Percentiles rank a stretch among this genome's conserved stretches.
These are phyloP conservation scores for Pseudocercospora ulei DNA, from an alignment of 2,329 filamentous ascomycete genomes.

Conservation along the genomic window DNA sequence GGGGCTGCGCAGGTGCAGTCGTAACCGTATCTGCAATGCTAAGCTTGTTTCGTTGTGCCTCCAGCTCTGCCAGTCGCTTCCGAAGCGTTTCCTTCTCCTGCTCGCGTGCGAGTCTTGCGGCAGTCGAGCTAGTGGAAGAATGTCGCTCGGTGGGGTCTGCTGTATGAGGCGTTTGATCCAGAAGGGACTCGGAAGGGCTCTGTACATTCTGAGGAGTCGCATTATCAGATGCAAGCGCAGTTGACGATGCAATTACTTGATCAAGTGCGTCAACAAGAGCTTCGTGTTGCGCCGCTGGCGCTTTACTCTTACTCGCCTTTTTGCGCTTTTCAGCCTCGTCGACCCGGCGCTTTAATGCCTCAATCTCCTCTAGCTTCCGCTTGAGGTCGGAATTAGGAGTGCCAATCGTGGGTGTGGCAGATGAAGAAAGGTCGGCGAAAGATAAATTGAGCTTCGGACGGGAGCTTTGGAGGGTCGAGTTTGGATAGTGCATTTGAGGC, in stretches of 20 bases:
- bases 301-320: slow-evolving; percentile 26
- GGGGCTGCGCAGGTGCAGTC: not conserved
- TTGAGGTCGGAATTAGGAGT: slow-evolving; percentile 10
- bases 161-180: not conserved
- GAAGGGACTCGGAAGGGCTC: not conserved
- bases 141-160: not conserved
- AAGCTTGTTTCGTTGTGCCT: slow-evolving; percentile 9
- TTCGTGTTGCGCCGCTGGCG: slow-evolving; percentile 5
- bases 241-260: slow-evolving; percentile 5
- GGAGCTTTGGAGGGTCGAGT: not conserved
- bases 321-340: slow-evolving; percentile 40
- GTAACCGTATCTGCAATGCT: slow-evolving; percentile 3
- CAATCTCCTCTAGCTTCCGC: slow-evolving; percentile 25
- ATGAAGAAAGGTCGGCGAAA: slow-evolving; percentile 13
- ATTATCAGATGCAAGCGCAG: not conserved
- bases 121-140: slow-evolving; percentile 4
- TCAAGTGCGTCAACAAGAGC: slow-evolving; percentile 7
- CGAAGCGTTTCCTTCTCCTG: slow-evolving; percentile 15
- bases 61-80: slow-evolving; percentile 11
- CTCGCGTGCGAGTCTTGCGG: slow-evolving; percentile 7
- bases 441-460: not conserved
- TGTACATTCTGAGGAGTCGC: not conserved
- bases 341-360: slow-evolving; percentile 24
- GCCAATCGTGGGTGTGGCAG: slow-evolving; percentile 16
- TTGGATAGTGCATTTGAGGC: not conserved